Base-by-base conservation (phyloP, 208 protist genomes). In the Leishmania mexicana region DNA sequence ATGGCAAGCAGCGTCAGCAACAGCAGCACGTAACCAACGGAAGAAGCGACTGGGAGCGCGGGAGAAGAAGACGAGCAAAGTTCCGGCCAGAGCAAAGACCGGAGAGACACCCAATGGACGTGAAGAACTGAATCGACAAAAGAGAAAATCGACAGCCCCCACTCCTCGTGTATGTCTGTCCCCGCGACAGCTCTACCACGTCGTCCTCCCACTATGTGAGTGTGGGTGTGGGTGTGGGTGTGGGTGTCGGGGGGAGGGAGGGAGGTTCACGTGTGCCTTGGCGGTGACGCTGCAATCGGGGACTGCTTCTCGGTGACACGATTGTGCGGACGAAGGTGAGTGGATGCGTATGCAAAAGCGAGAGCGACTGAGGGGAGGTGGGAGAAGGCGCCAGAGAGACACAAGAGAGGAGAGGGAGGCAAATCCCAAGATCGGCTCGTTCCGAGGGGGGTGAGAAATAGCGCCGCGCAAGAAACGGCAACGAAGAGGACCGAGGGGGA, bases 1-100 rank as follows among this genome's bases (percentile, higher is more conserved):
- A 57, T 17, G 54, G 21, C 80, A 81, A 84, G 64, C 75, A 84
- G 75, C 3, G 40, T 54, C 72, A 60, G 47, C 35, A 67, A 17
- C 58, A 21, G 19, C 67, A 38, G 64, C 64, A 68, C 2, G 54
- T 28, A 47, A 42, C 17, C 4, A 53, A 24, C 4, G 64, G n/a
- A 62, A 78, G 24, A 73, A 58, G 40, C 19, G 3, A 45, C 19
- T 21, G 38, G 21, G 2, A 42, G 17, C 13, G 2, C 11, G 31
- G 60, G 10, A 35, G n/a, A 8, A 64, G 58, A 31, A 31, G 60
- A 67, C 31, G n/a, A 38, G 60, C 28, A 31, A 67, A 38, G 60
- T 67, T 0, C 13, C 21, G 19, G 4, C 51, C 17, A 60, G 51
- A 76, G 51, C 4, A 62, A 49, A 67, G 11, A 11, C 17, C 1